Percentiles rank a stretch among this genome's conserved stretches.
Evolutionary conservation across 805 yeast species (phyloP).

Genomic region (Scheffersomyces ergatensis): DNA sequence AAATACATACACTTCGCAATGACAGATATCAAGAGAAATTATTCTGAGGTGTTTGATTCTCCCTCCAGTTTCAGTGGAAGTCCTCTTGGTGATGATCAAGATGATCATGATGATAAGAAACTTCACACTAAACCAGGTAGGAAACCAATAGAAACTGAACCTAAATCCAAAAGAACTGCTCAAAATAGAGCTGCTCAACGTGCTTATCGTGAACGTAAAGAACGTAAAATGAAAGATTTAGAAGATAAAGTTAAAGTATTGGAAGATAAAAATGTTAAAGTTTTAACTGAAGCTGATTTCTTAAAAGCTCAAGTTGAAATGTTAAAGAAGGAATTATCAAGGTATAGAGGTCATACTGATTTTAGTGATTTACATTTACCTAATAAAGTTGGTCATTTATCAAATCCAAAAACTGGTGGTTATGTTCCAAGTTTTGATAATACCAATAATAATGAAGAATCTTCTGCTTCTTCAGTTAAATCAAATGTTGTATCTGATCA

Average conservation of each 20-base stretch:
- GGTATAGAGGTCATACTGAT: slow-evolving; percentile 45
- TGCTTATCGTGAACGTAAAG: slow-evolving; percentile 94
- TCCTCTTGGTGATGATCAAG: slow-evolving; percentile 5
- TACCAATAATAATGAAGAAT: slow-evolving; percentile 1
- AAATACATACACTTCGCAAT: too few species aligned
- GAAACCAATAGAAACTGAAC: slow-evolving; percentile 75
- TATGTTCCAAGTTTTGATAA: slow-evolving; percentile 12
- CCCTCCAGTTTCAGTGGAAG: slow-evolving; percentile 1
- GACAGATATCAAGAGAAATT: slow-evolving; percentile 31
- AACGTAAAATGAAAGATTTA: slow-evolving; percentile 77
- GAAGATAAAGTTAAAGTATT: slow-evolving; percentile 73
- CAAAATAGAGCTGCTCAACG: slow-evolving; percentile 99
- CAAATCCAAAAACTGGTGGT: slow-evolving; percentile 16
- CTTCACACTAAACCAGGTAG: slow-evolving; percentile 68
- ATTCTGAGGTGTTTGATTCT: slow-evolving; percentile 13
- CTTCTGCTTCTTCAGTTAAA: background rate
- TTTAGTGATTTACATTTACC: slow-evolving; percentile 29
- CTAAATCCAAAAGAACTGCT: slow-evolving; percentile 87
- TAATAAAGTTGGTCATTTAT: slow-evolving; percentile 25
- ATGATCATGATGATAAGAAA: slow-evolving; percentile 34
- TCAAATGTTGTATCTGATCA: slow-evolving; percentile 2
- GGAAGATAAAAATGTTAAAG: slow-evolving; percentile 69
- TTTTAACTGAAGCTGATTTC: slow-evolving; percentile 69
- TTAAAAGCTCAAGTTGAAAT: slow-evolving; percentile 73
- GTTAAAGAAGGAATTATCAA: slow-evolving; percentile 66